These are phyloP conservation scores for Pleomassaria siparia DNA, from an alignment of 2,329 filamentous ascomycete genomes.

Conservation along the genomic window DNA sequence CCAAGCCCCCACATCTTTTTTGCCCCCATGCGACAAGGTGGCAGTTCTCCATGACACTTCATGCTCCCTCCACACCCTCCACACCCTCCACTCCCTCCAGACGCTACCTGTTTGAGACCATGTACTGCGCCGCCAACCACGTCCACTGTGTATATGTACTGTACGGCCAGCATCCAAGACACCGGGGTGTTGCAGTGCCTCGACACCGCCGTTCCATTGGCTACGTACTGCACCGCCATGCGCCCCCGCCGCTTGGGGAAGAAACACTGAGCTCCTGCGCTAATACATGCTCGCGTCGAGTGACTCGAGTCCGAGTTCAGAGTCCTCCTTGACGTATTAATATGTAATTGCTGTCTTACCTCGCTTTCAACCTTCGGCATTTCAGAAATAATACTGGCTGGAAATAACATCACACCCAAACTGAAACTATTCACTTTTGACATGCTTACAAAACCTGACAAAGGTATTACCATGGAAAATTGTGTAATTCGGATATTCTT, in stretches of 20 bases:
- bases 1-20: slow-evolving; percentile 3
- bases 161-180: not conserved
- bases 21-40: not conserved
- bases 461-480: no score
- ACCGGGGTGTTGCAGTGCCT: not conserved
- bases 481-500: no score
- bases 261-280: not conserved
- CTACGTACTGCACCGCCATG: not conserved
- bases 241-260: not conserved
- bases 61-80: slow-evolving; percentile 10
- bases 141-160: not conserved
- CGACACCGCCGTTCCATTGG: not conserved
- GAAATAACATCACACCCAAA: not conserved
- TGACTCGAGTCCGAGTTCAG: not conserved
- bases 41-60: slow-evolving; percentile 13
- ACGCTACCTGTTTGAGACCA: slow-evolving; percentile 3
- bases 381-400: not conserved
- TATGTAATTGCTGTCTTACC: no score
- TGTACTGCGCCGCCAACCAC: not conserved
- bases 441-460: no score
- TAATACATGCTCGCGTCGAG: not conserved
- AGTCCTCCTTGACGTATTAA: not conserved
- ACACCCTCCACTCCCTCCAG: no score
- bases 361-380: not conserved
- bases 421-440: slow-evolving; percentile 1